Evolutionary conservation across 345 rosid genomes (phyloP).

Genomic region (Salix brachista): DNA sequence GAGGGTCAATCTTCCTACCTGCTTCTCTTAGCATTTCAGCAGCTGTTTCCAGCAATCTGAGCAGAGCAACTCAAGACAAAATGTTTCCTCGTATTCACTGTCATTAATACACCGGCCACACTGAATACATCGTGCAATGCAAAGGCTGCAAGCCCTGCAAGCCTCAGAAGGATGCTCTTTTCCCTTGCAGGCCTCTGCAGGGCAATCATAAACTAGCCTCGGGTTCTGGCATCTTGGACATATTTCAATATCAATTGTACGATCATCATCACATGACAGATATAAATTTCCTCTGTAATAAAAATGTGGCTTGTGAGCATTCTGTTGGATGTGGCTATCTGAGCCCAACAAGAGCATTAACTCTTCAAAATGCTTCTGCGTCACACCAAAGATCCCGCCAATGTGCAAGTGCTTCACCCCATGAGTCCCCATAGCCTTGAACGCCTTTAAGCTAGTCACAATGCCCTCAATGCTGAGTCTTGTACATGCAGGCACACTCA

Average conservation of each 20-base stretch:
- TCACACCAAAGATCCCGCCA: conserved; percentile 75
- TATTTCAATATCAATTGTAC: conserved; percentile 71
- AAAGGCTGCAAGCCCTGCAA: conserved; percentile 85
- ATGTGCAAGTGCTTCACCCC: conserved; percentile 71
- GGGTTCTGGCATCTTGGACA: conserved; percentile 79
- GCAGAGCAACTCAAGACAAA: conserved; percentile 71
- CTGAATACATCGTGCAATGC: conserved; percentile 70
- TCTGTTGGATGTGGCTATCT: conserved; percentile 30
- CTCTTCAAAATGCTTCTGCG: conserved; percentile 59
- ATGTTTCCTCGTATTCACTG: conserved; percentile 78
- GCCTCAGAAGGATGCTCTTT: conserved; percentile 32
- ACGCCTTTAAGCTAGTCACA: conserved; percentile 52
- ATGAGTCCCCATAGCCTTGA: conserved; percentile 41
- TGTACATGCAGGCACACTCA: conserved; percentile 86
- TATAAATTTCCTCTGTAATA: conserved; percentile 56
- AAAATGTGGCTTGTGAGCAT: conserved; percentile 51
- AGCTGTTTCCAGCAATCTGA: conserved; percentile 49
- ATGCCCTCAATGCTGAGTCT: conserved; percentile 68
- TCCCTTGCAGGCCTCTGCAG: conserved; percentile 68
- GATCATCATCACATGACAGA: conserved; percentile 67
- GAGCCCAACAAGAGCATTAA: conserved; percentile 50
- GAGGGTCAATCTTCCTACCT: conserved; percentile 17
- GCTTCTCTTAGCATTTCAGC: conserved; percentile 31
- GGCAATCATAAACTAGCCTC: conserved; percentile 87
- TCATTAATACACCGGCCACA: conserved; percentile 89